phyloP scores from a whole-genome alignment of 1,139 yeast genomes.

The Sugiyamaella sp. region DNA sequence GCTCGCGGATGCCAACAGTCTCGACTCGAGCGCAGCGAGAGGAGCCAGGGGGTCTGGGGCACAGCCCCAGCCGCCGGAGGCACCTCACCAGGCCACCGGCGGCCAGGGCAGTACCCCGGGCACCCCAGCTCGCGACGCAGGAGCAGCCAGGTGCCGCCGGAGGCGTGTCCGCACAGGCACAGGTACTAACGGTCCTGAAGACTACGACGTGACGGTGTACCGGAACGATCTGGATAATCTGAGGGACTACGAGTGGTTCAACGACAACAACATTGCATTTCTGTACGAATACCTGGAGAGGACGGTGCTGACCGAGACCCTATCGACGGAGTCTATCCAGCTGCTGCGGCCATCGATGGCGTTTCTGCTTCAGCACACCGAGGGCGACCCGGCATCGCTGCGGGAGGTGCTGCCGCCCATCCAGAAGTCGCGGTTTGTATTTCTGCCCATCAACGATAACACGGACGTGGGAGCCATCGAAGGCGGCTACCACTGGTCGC shows the following conservation, averaged over 20 bases:
- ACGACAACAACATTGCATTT: conserved; percentile 69
- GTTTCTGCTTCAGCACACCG: conserved; percentile 42
- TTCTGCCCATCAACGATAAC: conserved; percentile 57
- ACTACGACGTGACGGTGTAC: conserved; percentile 49
- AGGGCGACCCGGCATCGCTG: conserved; percentile 35
- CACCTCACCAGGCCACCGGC: too few species aligned
- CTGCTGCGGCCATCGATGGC: conserved; percentile 49
- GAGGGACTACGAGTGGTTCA: conserved; percentile 66
- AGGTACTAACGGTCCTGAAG: conserved; percentile 16
- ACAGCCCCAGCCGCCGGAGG: too few species aligned
- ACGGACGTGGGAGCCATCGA: conserved; percentile 50
- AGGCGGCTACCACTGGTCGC: conserved; percentile 62
- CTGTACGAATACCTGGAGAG: conserved; percentile 61
- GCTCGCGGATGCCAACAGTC: neutral
- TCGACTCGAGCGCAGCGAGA: neutral
- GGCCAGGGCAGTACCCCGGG: too few species aligned
- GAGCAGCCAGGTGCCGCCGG: neutral
- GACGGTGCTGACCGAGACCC: conserved; percentile 25
- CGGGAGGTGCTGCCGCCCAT: conserved; percentile 50
- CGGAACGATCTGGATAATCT: conserved; percentile 51
- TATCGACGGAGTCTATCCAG: conserved; percentile 31
- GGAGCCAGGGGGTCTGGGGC: neutral
- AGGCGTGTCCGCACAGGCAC: neutral
- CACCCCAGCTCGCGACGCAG: too few species aligned
- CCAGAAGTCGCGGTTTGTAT: conserved; percentile 48